A percentile compares a stretch with the other conserved stretches of the same genome.
These are phyloP conservation scores for Wickerhamomyces tratensis DNA, from an alignment of 805 yeast species.

Conservation along the genomic window DNA sequence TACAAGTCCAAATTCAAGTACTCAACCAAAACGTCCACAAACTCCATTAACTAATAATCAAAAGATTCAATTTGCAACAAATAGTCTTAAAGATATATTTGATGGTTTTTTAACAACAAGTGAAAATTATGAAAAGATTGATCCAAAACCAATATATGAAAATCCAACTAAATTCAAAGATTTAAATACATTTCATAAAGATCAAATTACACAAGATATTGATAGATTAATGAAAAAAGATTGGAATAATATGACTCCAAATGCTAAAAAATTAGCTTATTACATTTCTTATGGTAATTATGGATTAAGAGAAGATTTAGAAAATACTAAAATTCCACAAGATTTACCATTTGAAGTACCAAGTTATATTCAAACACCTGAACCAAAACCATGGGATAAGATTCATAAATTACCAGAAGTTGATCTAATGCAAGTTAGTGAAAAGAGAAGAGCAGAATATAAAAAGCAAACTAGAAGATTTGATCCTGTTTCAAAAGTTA, in stretches of 20 bases:
- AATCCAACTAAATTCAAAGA: conserved; percentile 25
- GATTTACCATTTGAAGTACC: conserved; percentile 52
- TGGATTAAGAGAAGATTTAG: conserved; percentile 56
- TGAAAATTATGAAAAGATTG: conserved; percentile 38
- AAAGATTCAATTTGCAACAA: conserved; percentile 14
- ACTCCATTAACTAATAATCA: conserved; percentile 2
- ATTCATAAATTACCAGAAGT: conserved; percentile 25
- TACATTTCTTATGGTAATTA: conserved; percentile 60
- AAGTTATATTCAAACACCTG: conserved; percentile 12
- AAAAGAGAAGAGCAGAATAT: conserved; percentile 30
- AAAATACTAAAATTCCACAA: conserved; percentile 33
- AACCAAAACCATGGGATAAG: conserved; percentile 8
- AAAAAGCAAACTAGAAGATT: conserved; percentile 38
- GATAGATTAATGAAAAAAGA: conserved; percentile 35
- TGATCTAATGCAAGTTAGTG: conserved; percentile 33
- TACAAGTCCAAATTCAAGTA: no score
- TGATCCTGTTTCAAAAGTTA: conserved; percentile 48
- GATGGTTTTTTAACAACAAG: conserved; percentile 21
- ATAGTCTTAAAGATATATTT: conserved; percentile 18
- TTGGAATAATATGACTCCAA: conserved; percentile 43
- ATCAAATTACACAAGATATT: conserved; percentile 45
- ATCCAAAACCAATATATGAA: conserved; percentile 30
- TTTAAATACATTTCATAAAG: conserved; percentile 37
- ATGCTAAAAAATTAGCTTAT: conserved; percentile 47
- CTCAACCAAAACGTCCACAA: not conserved